A percentile compares a stretch with the other conserved stretches of the same genome.
These are phyloP conservation scores for Ligustrum vulgare DNA, from an alignment of 257 asterid species.

Conservation along the genomic window DNA sequence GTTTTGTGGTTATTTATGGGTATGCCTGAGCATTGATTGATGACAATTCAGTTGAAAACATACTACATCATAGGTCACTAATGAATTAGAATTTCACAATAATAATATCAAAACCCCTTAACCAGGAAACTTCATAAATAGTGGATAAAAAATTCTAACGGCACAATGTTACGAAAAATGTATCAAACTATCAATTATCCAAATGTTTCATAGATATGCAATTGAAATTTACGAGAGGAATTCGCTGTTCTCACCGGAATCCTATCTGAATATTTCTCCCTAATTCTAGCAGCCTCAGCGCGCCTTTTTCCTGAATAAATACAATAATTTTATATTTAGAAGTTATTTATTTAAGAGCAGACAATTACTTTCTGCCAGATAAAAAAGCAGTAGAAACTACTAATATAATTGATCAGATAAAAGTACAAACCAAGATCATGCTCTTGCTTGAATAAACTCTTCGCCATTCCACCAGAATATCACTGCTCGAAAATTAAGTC, in stretches of 20 bases:
- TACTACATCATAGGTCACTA: not conserved
- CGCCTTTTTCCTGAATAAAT: conserved; percentile 57
- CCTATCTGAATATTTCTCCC: conserved; percentile 74
- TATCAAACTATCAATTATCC: not conserved
- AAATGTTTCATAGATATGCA: not conserved
- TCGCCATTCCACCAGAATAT: conserved; percentile 47
- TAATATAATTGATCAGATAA: not conserved
- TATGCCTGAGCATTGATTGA: not conserved
- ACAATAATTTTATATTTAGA: conserved; percentile 13
- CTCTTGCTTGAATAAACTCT: conserved; percentile 65
- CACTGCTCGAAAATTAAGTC: conserved; percentile 14
- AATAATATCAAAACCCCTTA: not conserved
- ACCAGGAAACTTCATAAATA: not conserved
- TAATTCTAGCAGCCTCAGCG: conserved; percentile 69
- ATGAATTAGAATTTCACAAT: not conserved
- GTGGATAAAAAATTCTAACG: not conserved
- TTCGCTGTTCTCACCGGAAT: conserved; percentile 52
- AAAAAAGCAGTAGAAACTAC: not conserved
- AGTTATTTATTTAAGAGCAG: not conserved
- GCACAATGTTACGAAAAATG: not conserved
- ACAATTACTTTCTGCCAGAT: not conserved
- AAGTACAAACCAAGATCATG: conserved; percentile 57
- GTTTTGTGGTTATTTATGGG: not conserved
- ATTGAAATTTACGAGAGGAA: not conserved
- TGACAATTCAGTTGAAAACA: not conserved